Percentiles rank a stretch among this genome's conserved stretches.
These are phyloP conservation scores for Wickerhamia fluorescens DNA, from an alignment of 805 yeast genomes.

Conservation along the genomic window DNA sequence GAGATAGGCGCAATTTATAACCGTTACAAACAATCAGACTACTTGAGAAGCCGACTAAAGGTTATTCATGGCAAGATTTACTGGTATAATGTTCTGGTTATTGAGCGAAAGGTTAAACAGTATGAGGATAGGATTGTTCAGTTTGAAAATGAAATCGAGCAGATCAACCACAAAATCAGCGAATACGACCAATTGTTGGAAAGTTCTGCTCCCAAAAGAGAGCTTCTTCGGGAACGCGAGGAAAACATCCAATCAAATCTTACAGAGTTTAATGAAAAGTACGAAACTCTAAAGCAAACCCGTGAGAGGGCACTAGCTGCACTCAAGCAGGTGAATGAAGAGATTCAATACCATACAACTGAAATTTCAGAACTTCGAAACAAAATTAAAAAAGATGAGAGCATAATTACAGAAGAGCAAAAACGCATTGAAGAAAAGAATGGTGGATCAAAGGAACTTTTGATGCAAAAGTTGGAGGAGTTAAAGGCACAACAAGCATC, in stretches of 20 bases:
- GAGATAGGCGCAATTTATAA: conserved; percentile 25
- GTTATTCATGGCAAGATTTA: conserved; percentile 33
- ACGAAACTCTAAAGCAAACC: conserved; percentile 31
- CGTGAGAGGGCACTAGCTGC: conserved; percentile 26
- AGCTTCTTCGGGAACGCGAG: conserved; percentile 1
- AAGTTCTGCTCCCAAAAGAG: conserved; percentile 1
- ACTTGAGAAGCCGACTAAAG: conserved; percentile 24
- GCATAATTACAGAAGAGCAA: conserved; percentile 26
- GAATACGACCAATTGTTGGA: background rate
- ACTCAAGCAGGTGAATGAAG: conserved; percentile 7
- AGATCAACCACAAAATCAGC: conserved; percentile 12
- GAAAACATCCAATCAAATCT: conserved; percentile 2
- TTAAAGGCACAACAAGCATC: conserved; percentile 14
- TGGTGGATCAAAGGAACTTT: conserved; percentile 37
- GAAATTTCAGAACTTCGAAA: conserved; percentile 8
- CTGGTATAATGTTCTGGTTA: conserved; percentile 33
- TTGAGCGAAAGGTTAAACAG: conserved; percentile 18
- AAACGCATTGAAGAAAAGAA: conserved; percentile 31
- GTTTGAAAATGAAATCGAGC: conserved; percentile 5
- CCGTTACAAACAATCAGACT: conserved; percentile 27
- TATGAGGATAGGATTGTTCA: conserved; percentile 6
- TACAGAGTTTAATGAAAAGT: conserved; percentile 1
- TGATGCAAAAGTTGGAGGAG: conserved; percentile 15
- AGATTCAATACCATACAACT: conserved; percentile 10
- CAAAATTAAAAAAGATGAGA: conserved; percentile 8